Conservation (phyloP, 805 yeast genomes). For the Starmerella stigmatis region DNA sequence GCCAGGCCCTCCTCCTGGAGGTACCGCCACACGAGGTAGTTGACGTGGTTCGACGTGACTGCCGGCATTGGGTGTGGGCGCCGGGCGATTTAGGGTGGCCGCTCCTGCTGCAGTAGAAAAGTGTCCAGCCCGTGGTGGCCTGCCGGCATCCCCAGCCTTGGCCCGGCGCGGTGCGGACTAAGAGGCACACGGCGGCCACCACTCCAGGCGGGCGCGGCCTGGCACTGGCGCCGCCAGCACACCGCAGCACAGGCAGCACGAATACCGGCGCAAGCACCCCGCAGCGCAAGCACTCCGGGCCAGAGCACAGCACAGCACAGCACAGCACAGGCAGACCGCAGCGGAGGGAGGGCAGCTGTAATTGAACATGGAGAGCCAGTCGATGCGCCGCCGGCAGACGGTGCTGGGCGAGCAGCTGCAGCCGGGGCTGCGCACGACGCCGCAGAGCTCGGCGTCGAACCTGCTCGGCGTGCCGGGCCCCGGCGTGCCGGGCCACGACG, state of each 20-base stretch:
- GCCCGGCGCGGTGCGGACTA: no score
- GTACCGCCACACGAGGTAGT: slow-evolving; percentile 87
- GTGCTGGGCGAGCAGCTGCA: slow-evolving; percentile 23
- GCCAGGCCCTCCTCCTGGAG: slow-evolving; percentile 63
- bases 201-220: no score
- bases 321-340: not conserved
- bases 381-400: slow-evolving; percentile 25
- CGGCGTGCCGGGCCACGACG: not conserved
- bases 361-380: slow-evolving; percentile 19
- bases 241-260: no score
- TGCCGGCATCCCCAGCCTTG: no score
- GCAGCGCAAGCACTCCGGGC: no score
- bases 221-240: no score
- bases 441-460: slow-evolving; percentile 6
- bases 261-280: no score
- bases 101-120: not conserved
- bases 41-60: slow-evolving; percentile 68
- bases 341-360: not conserved
- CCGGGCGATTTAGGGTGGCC: not conserved
- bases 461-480: slow-evolving; percentile 7
- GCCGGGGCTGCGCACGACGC: not conserved
- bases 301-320: no score
- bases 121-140: no score
- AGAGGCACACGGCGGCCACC: no score
- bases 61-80: slow-evolving; percentile 8